Evolutionary conservation across 192 early-diverging fungal genomes (phyloP), one percentile per base, ranked within the genome.

Genomic region (Diversispora epigaea): DNA sequence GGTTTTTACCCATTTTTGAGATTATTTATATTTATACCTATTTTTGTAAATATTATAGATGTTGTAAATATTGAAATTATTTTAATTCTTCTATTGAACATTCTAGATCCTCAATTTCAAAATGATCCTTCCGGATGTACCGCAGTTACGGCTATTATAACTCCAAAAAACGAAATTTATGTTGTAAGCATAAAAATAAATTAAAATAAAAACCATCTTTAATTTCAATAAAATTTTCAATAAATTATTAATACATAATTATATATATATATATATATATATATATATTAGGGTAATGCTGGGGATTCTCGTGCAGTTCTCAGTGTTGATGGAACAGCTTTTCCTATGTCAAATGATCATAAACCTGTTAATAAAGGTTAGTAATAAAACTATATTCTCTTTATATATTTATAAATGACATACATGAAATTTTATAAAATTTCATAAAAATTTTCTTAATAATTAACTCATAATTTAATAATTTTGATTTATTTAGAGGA

Each of bases 301-400:
- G 98, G 98, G 65, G 98, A 99, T 82, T 97, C 95, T 55, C 89
- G 98, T 58, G 92, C 93, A 49, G 90, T 99, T 57, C 85, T 99
- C 73, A 91, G 91, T 72, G 80, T 78, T 58, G 83, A 87, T 69
- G 98, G 98, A n/a, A 76, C 82, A 12, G 92, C 92, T 12, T 82
- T 87, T 12, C 81, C 92, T 12, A 83, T 99, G 74, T 95, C 94
- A 49, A 86, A 87, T 73, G 98, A 99, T 81, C 98, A 99, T 80
- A 99, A 99, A 84, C 98, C 98, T 32, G 89, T 87, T 12, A 93
- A 95, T 80, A 88, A 86, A 78, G 82, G 82, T 80, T 76, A 22
- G 22, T 17, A 58, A 14, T 4, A 50, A 25, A 54, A 54, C 0
- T 3, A 54, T 47, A 49, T 32, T 79, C 7, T 41, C 32, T 68